A percentile compares a stretch with the other conserved stretches of the same genome.
phyloP scores from a whole-genome alignment of 2,329 filamentous ascomycete genomes.

The Curvularia lunata region DNA sequence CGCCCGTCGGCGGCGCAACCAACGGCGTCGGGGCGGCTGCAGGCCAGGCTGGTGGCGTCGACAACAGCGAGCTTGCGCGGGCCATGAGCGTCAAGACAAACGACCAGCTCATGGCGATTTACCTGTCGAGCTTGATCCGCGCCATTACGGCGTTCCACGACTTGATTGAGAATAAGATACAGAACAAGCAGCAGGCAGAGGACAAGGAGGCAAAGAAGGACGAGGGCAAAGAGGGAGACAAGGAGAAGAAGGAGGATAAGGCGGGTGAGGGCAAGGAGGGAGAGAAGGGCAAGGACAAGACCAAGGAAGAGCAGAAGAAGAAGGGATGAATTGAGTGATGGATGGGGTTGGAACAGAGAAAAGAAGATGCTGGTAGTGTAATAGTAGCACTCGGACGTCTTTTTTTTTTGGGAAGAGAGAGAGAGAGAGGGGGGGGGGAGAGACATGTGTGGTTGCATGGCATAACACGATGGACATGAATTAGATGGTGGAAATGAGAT shows the following conservation, averaged over 20 bases:
- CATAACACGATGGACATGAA: too few relatives aligned
- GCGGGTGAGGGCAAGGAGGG: conserved; percentile 52
- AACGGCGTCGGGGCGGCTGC: conserved; percentile 58
- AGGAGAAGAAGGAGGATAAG: conserved; percentile 67
- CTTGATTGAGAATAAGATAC: conserved; percentile 99
- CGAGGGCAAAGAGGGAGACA: conserved; percentile 67
- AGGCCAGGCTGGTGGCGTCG: conserved; percentile 55
- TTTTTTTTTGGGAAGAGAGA: neutral
- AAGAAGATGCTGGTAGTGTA: conserved; percentile 24
- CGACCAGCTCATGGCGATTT: conserved; percentile 98
- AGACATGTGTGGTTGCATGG: neutral
- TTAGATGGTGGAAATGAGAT: neutral
- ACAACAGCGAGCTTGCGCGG: conserved; percentile 86
- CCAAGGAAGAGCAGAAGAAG: conserved; percentile 66
- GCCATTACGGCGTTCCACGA: conserved; percentile 99
- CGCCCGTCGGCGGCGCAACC: conserved; percentile 54
- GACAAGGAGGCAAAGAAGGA: conserved; percentile 80
- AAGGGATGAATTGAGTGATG: too few relatives aligned
- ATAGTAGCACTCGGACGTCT: conserved; percentile 27
- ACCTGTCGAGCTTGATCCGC: conserved; percentile 93
- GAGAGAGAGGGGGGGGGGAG: too few relatives aligned
- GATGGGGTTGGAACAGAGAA: too few relatives aligned
- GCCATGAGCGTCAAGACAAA: conserved; percentile 99
- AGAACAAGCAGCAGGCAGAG: conserved; percentile 96
- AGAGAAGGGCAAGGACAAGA: conserved; percentile 63